A percentile compares a stretch with the other conserved stretches of the same genome.
These are phyloP conservation scores for Penicillium sp. DNA, from an alignment of 2,329 filamentous ascomycete genomes.

Conservation along the genomic window DNA sequence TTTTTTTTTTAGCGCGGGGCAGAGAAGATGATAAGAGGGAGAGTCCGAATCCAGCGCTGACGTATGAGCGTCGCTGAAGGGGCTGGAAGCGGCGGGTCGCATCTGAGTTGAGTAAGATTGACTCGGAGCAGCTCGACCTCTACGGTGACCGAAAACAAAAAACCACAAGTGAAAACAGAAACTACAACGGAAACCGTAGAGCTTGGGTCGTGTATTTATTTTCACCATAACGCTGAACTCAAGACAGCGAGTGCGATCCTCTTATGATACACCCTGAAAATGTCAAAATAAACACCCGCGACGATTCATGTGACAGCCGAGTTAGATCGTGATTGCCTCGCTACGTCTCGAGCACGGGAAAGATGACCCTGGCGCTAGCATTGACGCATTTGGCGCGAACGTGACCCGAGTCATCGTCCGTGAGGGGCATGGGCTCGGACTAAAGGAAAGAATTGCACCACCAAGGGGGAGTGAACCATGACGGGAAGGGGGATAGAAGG, in stretches of 20 bases:
- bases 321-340: constrained; percentile 9
- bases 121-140: too few species aligned
- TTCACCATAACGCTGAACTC: too few species aligned
- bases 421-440: background rate
- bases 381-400: background rate
- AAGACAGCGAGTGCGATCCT: constrained; percentile 5
- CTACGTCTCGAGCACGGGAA: background rate
- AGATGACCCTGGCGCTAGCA: background rate
- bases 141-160: too few species aligned
- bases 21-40: constrained; percentile 11
- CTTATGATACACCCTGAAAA: constrained; percentile 19
- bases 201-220: too few species aligned
- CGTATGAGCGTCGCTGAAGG: constrained; percentile 20
- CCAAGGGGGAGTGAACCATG: constrained; percentile 1
- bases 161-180: too few species aligned
- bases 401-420: background rate
- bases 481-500: background rate
- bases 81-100: constrained; percentile 17
- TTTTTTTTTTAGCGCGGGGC: constrained; percentile 9
- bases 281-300: constrained; percentile 1
- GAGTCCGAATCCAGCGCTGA: constrained; percentile 17
- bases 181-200: too few species aligned
- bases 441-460: background rate
- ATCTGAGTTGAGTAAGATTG: constrained; percentile 10
- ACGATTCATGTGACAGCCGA: constrained; percentile 10